A percentile compares a stretch with the other conserved stretches of the same genome.
phyloP scores from a whole-genome alignment of 139 green algal species.

The Edaphochlamys debaryana region DNA sequence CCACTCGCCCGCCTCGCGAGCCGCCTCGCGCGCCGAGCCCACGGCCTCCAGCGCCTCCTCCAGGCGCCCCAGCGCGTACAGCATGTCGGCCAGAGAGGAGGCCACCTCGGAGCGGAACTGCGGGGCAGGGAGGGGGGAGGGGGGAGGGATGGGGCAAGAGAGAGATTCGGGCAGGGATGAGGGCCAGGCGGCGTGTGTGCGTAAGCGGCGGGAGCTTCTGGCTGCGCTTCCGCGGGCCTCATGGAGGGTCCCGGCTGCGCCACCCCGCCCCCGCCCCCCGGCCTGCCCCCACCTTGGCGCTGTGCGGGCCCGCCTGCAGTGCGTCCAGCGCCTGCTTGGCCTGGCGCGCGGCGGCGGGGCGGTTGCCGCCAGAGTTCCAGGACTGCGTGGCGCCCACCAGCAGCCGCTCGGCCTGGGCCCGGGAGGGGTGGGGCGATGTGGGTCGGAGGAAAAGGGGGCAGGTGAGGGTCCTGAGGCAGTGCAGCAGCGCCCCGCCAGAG shows the following conservation, averaged over 20 bases:
- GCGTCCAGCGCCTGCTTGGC: background rate
- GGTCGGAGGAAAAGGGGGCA: background rate
- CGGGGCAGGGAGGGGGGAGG: background rate
- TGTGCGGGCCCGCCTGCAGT: slow-evolving; percentile 1
- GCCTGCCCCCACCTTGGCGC: slow-evolving; percentile 11
- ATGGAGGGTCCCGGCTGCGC: no score
- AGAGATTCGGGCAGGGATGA: background rate
- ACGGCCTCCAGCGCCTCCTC: slow-evolving; percentile 25
- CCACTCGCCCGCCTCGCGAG: slow-evolving; percentile 2
- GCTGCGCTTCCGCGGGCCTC: no score
- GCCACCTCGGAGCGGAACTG: slow-evolving; percentile 26
- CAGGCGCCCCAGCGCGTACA: slow-evolving; percentile 11
- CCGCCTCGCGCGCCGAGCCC: background rate
- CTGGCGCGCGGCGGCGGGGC: background rate
- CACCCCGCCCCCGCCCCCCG: no score
- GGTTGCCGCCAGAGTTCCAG: slow-evolving; percentile 27
- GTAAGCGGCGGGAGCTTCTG: no score
- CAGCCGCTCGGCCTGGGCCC: slow-evolving; percentile 14
- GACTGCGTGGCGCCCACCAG: slow-evolving; percentile 9
- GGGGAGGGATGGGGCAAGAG: no score
- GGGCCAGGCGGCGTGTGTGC: background rate
- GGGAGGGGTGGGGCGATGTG: background rate
- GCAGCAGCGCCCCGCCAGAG: no score
- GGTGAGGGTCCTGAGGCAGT: no score
- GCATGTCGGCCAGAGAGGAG: slow-evolving; percentile 33